phyloP scores from a whole-genome alignment of 441 rosid genomes.

The Erodium moschatum region DNA sequence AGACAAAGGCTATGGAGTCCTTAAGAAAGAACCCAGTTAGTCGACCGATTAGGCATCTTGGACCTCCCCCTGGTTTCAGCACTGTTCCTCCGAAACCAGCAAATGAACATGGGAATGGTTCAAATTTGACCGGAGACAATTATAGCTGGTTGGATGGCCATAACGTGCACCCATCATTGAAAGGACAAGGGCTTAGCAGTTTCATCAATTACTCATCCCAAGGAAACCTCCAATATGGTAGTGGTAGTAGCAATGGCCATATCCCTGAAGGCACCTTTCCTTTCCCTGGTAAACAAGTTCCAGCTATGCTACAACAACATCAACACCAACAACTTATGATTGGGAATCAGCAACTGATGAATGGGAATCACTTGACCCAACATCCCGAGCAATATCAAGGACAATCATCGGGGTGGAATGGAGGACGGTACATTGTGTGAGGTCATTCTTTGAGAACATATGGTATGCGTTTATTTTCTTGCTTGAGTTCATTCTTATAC shows the following conservation, averaged over 20 bases:
- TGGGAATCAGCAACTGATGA: conserved; percentile 23
- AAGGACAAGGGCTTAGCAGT: conserved; percentile 33
- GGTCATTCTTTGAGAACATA: conserved; percentile 34
- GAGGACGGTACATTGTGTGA: conserved; percentile 80
- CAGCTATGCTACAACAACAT: conserved; percentile 42
- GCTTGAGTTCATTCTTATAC: background rate
- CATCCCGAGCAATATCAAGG: conserved; percentile 70
- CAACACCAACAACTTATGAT: background rate
- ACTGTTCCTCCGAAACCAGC: conserved; percentile 49
- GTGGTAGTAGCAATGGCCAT: conserved; percentile 32
- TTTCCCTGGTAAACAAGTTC: conserved; percentile 70
- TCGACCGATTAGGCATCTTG: conserved; percentile 65
- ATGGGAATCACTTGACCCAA: conserved; percentile 44
- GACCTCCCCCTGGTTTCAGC: conserved; percentile 94
- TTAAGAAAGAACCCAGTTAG: conserved; percentile 58
- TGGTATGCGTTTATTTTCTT: conserved; percentile 25
- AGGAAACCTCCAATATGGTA: conserved; percentile 37
- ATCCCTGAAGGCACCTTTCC: conserved; percentile 57
- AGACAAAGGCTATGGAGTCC: conserved; percentile 21
- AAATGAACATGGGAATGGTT: conserved; percentile 36
- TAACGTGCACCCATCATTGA: conserved; percentile 45
- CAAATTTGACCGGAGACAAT: conserved; percentile 51
- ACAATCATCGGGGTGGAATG: conserved; percentile 47
- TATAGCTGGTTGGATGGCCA: conserved; percentile 99
- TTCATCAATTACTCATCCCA: conserved; percentile 33